Percentiles rank a stretch among this genome's conserved stretches.
These are phyloP conservation scores for Camillea tinctor DNA, from an alignment of 2,329 filamentous ascomycete genomes.

Conservation along the genomic window DNA sequence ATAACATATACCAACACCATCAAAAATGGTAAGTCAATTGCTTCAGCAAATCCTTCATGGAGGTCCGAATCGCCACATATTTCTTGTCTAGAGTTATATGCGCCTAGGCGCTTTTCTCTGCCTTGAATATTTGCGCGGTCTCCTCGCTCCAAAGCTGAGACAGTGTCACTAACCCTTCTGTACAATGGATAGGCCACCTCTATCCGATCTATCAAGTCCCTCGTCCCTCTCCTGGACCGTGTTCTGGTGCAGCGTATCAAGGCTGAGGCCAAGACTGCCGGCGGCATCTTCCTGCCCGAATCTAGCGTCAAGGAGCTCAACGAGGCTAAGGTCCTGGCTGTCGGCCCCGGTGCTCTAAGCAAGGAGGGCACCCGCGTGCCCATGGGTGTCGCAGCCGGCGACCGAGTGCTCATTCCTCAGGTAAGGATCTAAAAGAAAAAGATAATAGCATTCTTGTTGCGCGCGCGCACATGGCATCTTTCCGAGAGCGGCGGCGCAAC, in stretches of 20 bases:
- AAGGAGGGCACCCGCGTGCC: slow-evolving; percentile 85
- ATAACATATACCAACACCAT: slow-evolving; percentile 2
- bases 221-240: slow-evolving; percentile 94
- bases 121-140: background rate
- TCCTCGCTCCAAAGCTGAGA: background rate
- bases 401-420: slow-evolving; percentile 94
- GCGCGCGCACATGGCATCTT: background rate
- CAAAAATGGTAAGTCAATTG: slow-evolving; percentile 29
- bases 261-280: slow-evolving; percentile 93
- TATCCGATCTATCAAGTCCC: slow-evolving; percentile 92
- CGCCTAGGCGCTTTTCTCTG: too few relatives aligned
- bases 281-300: slow-evolving; percentile 97
- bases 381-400: slow-evolving; percentile 79
- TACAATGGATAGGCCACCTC: slow-evolving; percentile 61
- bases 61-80: background rate
- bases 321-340: slow-evolving; percentile 93
- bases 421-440: slow-evolving; percentile 46
- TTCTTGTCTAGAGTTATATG: background rate
- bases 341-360: slow-evolving; percentile 85
- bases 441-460: background rate
- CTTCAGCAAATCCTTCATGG: background rate
- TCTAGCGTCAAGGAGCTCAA: slow-evolving; percentile 97
- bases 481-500: background rate
- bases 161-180: background rate
- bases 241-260: slow-evolving; percentile 98